Base-by-base conservation (phyloP, 2,329 filamentous ascomycete genomes). In the Ophiostoma quercus region DNA sequence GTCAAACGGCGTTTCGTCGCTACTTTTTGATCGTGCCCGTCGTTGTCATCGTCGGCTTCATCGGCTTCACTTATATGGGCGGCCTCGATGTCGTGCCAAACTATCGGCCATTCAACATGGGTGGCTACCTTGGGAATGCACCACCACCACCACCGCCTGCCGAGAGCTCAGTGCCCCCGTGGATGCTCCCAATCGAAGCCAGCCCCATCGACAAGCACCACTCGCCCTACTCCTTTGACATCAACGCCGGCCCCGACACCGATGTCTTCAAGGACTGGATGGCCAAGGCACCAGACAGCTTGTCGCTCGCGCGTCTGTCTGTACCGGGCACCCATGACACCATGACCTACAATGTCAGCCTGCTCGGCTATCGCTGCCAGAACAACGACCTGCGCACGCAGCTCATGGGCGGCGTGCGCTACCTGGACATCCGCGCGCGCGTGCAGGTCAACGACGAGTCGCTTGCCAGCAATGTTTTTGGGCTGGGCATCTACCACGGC, bases 281-380 rank as follows among this genome's bases (percentile, higher is more conserved):
- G 83, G 75, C 76, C 25, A 67, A 67, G 7, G 74, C 84, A 12
- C 80, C 81, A 37, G 80, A 84, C 75, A 72, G 76, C 34, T 76
- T 78, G 47, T 77, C 76, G 65, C 75, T 85, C 43, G 78, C 81
- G 41, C 79, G 76, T 67, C 78, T 85, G 60, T 83, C 82, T 65
- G 80, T 85, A 71, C 84, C 83, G 0, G 84, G 84, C 39, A 84
- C 83, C 1, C 83, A 85, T 76, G 83, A 85, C 75, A 84, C 83
- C 32, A 81, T 85, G 80, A 84, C 84, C 22, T 82, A 81, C 72
- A 74, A 76, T 63, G 76, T 83, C 69, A 73, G 75, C 62, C 76
- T 78, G 70, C 66, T 73, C 34, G 69, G 63, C 43, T 79, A 81
- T 67, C 79, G 83, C 74, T 84, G 82, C 74, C 84, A 85, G 76